Conservation (phyloP, 2,329 filamentous ascomycete species). For the Clarireedia hainanense region DNA sequence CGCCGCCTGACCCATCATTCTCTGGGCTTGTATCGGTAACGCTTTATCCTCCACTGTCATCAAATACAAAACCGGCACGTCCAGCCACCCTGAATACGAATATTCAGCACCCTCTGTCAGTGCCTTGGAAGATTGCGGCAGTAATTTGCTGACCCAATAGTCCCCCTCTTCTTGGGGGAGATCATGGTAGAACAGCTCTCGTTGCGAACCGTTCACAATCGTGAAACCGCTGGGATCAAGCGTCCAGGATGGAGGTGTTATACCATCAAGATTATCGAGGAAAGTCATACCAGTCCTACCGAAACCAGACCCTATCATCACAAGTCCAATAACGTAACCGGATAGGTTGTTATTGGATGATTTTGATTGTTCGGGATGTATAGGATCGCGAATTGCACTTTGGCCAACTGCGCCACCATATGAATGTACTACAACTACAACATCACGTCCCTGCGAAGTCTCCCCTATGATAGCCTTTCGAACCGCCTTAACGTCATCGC, state of each 20-base stretch:
- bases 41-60: conserved; percentile 33
- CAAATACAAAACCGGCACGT: conserved; percentile 31
- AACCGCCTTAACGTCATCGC: conserved; percentile 32
- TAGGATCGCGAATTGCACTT: conserved; percentile 35
- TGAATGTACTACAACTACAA: conserved; percentile 37
- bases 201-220: conserved; percentile 27
- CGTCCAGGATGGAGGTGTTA: conserved; percentile 32
- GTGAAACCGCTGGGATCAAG: conserved; percentile 34
- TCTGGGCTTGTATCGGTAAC: conserved; percentile 32
- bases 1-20: conserved; percentile 30
- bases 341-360: not conserved
- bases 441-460: conserved; percentile 30
- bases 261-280: conserved; percentile 32
- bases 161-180: conserved; percentile 33
- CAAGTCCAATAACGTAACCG: conserved; percentile 33
- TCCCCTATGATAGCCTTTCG: conserved; percentile 29
- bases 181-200: conserved; percentile 39
- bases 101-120: conserved; percentile 33
- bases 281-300: conserved; percentile 30
- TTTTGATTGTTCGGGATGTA: conserved; percentile 15
- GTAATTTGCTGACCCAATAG: conserved; percentile 33
- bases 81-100: conserved; percentile 24
- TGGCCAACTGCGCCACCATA: conserved; percentile 34
- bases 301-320: conserved; percentile 34
- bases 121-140: conserved; percentile 32